phyloP scores from a whole-genome alignment of 164 flowering plant genomes.

The Magnolia officinalis region DNA sequence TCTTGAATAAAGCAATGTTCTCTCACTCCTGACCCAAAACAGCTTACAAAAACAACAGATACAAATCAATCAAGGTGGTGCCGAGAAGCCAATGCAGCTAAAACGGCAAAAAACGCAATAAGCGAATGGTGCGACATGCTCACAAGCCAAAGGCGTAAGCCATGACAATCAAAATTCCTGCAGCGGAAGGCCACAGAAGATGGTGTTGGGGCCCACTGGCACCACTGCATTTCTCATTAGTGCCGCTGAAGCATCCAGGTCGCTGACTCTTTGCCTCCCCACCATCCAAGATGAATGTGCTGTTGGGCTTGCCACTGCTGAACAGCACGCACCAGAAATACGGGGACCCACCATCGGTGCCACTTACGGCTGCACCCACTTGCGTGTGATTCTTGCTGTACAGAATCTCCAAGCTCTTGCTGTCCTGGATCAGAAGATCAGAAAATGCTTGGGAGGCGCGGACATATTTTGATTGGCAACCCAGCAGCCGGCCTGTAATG shows the following conservation, averaged over 20 bases:
- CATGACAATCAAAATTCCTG: slow-evolving; percentile 30
- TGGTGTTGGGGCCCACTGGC: slow-evolving; percentile 21
- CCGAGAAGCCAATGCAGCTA: neutral
- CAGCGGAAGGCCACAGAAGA: slow-evolving; percentile 19
- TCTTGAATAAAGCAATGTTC: neutral
- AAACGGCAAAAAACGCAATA: too few relatives aligned
- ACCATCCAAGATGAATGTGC: slow-evolving; percentile 56
- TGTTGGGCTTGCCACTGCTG: slow-evolving; percentile 57
- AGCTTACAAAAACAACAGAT: neutral
- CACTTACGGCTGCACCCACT: slow-evolving; percentile 85
- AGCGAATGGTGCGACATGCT: neutral
- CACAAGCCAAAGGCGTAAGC: slow-evolving; percentile 34
- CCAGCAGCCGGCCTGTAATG: slow-evolving; percentile 79
- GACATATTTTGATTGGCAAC: slow-evolving; percentile 67
- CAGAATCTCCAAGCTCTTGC: slow-evolving; percentile 57
- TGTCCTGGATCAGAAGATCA: slow-evolving; percentile 44
- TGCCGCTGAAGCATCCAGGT: slow-evolving; percentile 91
- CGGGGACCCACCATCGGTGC: slow-evolving; percentile 75
- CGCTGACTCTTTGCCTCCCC: slow-evolving; percentile 48
- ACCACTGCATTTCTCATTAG: slow-evolving; percentile 64
- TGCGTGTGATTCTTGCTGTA: slow-evolving; percentile 73
- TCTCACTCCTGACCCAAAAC: neutral
- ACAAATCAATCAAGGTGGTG: neutral
- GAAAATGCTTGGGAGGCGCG: slow-evolving; percentile 63
- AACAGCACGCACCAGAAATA: slow-evolving; percentile 94